Evolutionary conservation across 139 green algal species (phyloP), one percentile per base, ranked within the genome.

Genomic region (Asterochloris erici): DNA sequence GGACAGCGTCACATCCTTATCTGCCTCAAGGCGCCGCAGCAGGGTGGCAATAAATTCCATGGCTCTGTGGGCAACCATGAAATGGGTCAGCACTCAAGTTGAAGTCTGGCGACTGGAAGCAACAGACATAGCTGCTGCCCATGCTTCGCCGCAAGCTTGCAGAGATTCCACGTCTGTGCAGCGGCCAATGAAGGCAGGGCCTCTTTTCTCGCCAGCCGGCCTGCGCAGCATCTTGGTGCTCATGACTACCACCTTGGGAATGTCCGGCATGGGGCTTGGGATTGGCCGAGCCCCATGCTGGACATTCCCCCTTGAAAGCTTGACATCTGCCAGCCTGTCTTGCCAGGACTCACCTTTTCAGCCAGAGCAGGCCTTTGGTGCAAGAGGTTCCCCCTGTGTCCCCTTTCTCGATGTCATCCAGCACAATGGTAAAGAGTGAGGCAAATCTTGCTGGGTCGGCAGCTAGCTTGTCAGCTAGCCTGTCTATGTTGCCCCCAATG

Each of bases 341-440:
- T 77, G 38, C 2, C 54, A 28, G 68, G 21, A 29, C 54, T 66
- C 26, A 93, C 90, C 91, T 77, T 64, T 94, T 94, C 24, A 96
- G 85, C 92, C 92, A 95, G 0, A 96, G 87, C 63, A 96, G 82
- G 11, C 93, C 92, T 77, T 96, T 96, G 16, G 92, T 94, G 74
- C 87, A 90, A 9, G 88, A 93, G 4, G 68, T 81, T 71, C 66
- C 84, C 16, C 84, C 85, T 0, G 26, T 78, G 13, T 87, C 82
- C 24, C 89, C 89, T 1, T 82, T 75, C 0, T 84, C 83, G 15
- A 95, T 78, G 64, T 96, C 93, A 28, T 94, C 90, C 21, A 87
- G 82, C 12, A 96, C 85, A 70, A 96, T 94, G 24, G 79, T 63
- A 75, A 91, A 93, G 0, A 94, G 88, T 74, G 81, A 71, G 17